These are phyloP conservation scores for Limnomonas spitsbergensis DNA, from an alignment of 139 green algal species.

Conservation along the genomic window DNA sequence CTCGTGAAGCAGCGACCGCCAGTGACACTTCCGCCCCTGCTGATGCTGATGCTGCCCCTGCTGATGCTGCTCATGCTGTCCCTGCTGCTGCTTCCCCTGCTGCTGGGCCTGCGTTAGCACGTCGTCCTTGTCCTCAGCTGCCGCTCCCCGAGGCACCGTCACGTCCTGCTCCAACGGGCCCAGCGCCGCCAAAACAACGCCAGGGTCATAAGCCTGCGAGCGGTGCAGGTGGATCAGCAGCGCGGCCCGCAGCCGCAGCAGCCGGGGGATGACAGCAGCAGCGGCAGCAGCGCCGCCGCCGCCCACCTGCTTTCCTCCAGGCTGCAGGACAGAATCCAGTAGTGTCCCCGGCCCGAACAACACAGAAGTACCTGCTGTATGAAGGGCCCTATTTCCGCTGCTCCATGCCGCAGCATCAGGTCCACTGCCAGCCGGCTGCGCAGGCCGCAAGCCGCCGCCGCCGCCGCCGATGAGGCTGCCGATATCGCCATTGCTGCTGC, in stretches of 20 bases:
- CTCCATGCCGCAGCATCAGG: too few relatives aligned
- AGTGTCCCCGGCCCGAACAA: background rate
- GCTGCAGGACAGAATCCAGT: background rate
- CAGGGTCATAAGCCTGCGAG: slow-evolving; percentile 48
- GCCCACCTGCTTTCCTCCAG: background rate
- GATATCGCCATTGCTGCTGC: background rate
- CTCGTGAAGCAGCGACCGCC: slow-evolving; percentile 38
- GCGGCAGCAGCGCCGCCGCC: background rate
- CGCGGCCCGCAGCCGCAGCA: slow-evolving; percentile 36
- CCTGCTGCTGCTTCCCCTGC: background rate
- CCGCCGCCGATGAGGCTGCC: background rate
- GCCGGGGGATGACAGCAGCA: background rate
- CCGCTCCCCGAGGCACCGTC: too few relatives aligned
- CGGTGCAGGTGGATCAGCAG: slow-evolving; percentile 55
- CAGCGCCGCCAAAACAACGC: slow-evolving; percentile 26
- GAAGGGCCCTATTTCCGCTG: too few relatives aligned
- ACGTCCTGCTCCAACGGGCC: background rate
- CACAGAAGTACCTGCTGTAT: too few relatives aligned
- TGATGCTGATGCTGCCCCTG: too few relatives aligned
- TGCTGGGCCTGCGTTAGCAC: background rate
- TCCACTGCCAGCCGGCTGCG: too few relatives aligned
- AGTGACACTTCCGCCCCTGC: background rate
- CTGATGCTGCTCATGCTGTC: background rate
- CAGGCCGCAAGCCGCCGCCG: background rate
- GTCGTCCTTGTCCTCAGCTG: too few relatives aligned